Percentiles rank a stretch among this genome's conserved stretches.
Conservation (phyloP, 257 asterid genomes). For the Nicotiana sylvestris region DNA sequence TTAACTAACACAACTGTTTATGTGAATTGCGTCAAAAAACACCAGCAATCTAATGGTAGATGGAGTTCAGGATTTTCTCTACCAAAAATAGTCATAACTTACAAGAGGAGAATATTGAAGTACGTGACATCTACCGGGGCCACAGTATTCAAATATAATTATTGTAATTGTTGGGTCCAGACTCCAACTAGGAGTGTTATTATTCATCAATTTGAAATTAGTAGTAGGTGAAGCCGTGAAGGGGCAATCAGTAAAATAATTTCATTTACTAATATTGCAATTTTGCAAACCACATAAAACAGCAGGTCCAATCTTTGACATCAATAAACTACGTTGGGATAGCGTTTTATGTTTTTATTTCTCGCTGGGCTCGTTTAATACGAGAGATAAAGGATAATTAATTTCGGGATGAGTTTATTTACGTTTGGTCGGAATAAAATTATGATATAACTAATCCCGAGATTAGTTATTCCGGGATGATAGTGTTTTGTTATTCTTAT, state of each 20-base stretch:
- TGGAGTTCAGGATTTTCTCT: neutral
- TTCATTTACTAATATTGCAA: neutral
- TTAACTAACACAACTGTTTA: neutral
- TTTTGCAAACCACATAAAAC: neutral
- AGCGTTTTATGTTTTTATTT: neutral
- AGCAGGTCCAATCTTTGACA: neutral
- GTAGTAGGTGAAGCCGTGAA: neutral
- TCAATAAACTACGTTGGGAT: neutral
- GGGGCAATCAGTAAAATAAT: too few relatives aligned
- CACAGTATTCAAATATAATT: neutral
- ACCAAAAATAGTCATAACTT: neutral
- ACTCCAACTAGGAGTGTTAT: neutral
- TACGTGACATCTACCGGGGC: neutral
- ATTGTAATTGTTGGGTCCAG: neutral
- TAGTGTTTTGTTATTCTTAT: too few relatives aligned
- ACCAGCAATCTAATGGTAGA: neutral
- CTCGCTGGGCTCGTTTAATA: neutral
- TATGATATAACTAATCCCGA: too few relatives aligned
- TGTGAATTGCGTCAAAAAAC: neutral
- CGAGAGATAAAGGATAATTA: too few relatives aligned
- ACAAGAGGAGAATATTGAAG: neutral
- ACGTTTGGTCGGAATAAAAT: too few relatives aligned
- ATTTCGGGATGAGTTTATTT: too few relatives aligned
- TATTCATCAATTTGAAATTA: neutral
- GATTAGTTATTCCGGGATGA: too few relatives aligned